Conservation (phyloP, 495 filamentous ascomycete genomes). For the Podospora conica region DNA sequence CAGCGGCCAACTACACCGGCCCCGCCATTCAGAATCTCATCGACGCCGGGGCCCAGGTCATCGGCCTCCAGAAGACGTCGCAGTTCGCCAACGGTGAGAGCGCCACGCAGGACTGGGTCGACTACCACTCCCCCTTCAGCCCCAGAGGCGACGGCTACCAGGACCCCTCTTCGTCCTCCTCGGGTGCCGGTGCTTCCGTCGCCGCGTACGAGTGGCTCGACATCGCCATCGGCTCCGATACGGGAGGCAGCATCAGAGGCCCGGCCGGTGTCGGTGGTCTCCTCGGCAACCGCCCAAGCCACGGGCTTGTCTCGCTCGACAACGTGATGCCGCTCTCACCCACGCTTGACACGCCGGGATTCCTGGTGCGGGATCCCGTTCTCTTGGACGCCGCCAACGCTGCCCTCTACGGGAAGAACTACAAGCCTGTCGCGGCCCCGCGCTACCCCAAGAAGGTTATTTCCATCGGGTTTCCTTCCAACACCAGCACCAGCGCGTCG, state of each 20-base stretch:
- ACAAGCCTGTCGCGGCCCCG: slow-evolving; percentile 34
- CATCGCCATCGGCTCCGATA: slow-evolving; percentile 43
- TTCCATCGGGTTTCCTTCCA: slow-evolving; percentile 32
- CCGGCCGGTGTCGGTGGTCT: slow-evolving; percentile 32
- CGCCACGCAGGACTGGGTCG: slow-evolving; percentile 49
- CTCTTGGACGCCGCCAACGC: slow-evolving; percentile 42
- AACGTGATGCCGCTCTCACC: slow-evolving; percentile 41
- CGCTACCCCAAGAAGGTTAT: slow-evolving; percentile 41
- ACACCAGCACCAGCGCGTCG: slow-evolving; percentile 25
- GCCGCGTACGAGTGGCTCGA: slow-evolving; percentile 54
- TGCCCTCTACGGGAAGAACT: slow-evolving; percentile 40
- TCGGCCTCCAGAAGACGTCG: slow-evolving; percentile 54
- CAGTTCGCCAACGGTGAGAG: slow-evolving; percentile 55
- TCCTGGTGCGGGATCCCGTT: slow-evolving; percentile 41
- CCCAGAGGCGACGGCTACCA: slow-evolving; percentile 54
- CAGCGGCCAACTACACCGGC: slow-evolving; percentile 39
- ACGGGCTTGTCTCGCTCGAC: slow-evolving; percentile 32
- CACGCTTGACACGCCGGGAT: slow-evolving; percentile 43
- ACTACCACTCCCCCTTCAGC: slow-evolving; percentile 50
- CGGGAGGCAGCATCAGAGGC: slow-evolving; percentile 35
- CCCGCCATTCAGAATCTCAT: slow-evolving; percentile 50
- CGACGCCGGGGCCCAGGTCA: slow-evolving; percentile 52
- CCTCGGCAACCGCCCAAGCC: slow-evolving; percentile 34
- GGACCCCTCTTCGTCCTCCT: slow-evolving; percentile 40
- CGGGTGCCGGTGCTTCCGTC: slow-evolving; percentile 43